These are phyloP conservation scores for Globisporangium sylvaticum DNA, from an alignment of 352 stramenopile genomes.

Conservation along the genomic window DNA sequence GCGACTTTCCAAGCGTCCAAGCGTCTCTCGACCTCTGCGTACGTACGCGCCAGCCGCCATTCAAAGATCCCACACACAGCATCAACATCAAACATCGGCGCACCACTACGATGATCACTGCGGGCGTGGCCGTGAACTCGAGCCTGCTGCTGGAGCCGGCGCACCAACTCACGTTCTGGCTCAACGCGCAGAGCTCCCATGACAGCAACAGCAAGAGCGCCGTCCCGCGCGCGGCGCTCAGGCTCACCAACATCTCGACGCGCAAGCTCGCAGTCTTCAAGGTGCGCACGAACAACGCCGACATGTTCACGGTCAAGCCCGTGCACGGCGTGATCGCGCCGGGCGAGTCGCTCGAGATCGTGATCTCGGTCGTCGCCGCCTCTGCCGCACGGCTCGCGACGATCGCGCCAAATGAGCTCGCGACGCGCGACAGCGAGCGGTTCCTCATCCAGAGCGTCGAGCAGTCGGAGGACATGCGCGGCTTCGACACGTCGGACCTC, in stretches of 20 bases:
- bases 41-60: not conserved
- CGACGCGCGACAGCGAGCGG: conserved; percentile 34
- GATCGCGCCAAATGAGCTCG: conserved; percentile 32
- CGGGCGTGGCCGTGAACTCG: conserved; percentile 64
- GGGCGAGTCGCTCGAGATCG: conserved; percentile 29
- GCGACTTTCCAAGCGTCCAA: not conserved
- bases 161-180: conserved; percentile 44
- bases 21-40: not conserved
- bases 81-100: not conserved
- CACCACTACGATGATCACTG: conserved; percentile 51
- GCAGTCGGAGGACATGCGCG: conserved; percentile 36
- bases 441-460: conserved; percentile 64
- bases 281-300: conserved; percentile 68
- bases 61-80: not conserved
- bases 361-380: conserved; percentile 32
- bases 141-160: conserved; percentile 71
- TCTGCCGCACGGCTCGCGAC: conserved; percentile 27
- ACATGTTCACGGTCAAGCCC: conserved; percentile 73
- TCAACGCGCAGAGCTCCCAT: conserved; percentile 10
- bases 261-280: conserved; percentile 67
- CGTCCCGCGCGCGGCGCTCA: conserved; percentile 11
- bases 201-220: not conserved
- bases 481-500: conserved; percentile 29
- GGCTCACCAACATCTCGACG: conserved; percentile 63
- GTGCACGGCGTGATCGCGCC: conserved; percentile 55